Base-by-base conservation (phyloP, 2,329 filamentous ascomycete genomes). In the Fusarium pseudonygamai region DNA sequence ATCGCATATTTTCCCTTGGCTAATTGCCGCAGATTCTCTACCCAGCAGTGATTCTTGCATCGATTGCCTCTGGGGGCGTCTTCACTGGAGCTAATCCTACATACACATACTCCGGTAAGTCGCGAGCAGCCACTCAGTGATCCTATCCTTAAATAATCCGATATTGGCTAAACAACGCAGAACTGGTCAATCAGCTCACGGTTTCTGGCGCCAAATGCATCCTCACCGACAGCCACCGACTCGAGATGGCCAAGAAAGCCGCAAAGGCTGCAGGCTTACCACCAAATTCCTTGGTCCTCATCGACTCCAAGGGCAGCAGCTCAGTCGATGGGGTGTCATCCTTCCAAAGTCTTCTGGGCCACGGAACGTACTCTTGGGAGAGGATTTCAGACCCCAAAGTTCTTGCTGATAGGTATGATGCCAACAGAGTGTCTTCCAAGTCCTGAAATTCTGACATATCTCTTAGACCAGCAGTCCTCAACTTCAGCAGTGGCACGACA, bases 401-500 rank as follows among this genome's bases (percentile, higher is more conserved):
- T 1, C 52, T 64, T 5, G 47, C 46, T 6, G 16, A 64, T 45
- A 58, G 37, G 64, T 67, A 64, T 18, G 47, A 20, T 34, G 16
- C 30, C 16, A 24, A 6, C 0, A 2, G 1, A 14, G 4, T n/a
- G n/a, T 30, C 10, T 11, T 30, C 28, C 28, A 30, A 30, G 28
- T 30, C 28, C 28, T 3, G 8, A 11, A 30, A 30, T 30, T 11
- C 36, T 61, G 28, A 62, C 32, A 45, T 16, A 1, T 24, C 2
- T 30, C 5, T 1, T 0, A 67, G 64, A 5, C 36, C 34, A 2
- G 64, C 64, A 0, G 46, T 64, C 10, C 60, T 67, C 13, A 59
- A 58, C 46, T 67, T 67, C 13, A 67, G 64, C 26, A 66, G 63
- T 32, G 63, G 63, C 5, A 66, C 63, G 6, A 66, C 63, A 0